A percentile compares a stretch with the other conserved stretches of the same genome.
These are phyloP conservation scores for Neonectria punicea DNA, from an alignment of 2,329 filamentous ascomycete genomes.

Conservation along the genomic window DNA sequence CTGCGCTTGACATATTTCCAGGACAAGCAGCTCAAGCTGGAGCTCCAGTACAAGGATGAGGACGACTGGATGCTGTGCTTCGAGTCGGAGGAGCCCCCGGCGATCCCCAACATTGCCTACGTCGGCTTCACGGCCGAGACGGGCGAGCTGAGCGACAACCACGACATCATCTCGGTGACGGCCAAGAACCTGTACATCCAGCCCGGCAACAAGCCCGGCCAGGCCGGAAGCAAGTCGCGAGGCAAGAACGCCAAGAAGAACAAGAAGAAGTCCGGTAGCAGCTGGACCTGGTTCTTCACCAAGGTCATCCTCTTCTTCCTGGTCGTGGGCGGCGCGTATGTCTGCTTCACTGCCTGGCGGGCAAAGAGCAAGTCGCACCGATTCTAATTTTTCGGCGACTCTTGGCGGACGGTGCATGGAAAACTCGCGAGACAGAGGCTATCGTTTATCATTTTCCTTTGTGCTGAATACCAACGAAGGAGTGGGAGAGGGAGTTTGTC, in stretches of 20 bases:
- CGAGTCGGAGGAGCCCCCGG: constrained; percentile 74
- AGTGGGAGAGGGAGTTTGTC: background rate
- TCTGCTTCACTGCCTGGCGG: constrained; percentile 87
- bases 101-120: constrained; percentile 81
- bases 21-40: constrained; percentile 89
- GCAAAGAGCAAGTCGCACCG: constrained; percentile 69
- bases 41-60: constrained; percentile 93
- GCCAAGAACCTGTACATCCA: constrained; percentile 88
- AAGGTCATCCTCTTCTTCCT: constrained; percentile 84
- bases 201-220: constrained; percentile 56
- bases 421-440: constrained; percentile 10
- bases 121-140: constrained; percentile 88
- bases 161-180: constrained; percentile 90
- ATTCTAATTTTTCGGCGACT: constrained; percentile 55
- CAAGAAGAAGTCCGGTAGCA: constrained; percentile 55
- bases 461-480: constrained; percentile 18
- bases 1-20: constrained; percentile 94
- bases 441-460: constrained; percentile 20
- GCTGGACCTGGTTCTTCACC: constrained; percentile 74
- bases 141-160: constrained; percentile 95
- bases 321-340: constrained; percentile 78
- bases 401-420: background rate
- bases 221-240: constrained; percentile 52
- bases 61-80: constrained; percentile 93
- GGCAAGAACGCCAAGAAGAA: constrained; percentile 47